Evolutionary conservation across 2,329 filamentous ascomycete species (phyloP).

Genomic region (Aspergillus sp.): DNA sequence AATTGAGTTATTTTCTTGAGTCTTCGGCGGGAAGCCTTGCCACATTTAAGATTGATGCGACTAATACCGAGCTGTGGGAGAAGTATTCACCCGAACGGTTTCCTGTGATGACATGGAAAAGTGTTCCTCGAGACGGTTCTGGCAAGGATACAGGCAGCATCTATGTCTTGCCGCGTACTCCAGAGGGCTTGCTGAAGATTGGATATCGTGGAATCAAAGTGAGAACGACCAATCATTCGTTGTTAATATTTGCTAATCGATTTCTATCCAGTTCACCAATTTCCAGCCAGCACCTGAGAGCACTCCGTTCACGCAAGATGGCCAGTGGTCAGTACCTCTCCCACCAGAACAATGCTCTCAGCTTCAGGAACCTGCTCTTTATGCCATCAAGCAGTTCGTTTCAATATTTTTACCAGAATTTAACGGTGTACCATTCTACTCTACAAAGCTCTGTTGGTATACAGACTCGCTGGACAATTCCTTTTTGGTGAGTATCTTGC

Average conservation of each 20-base stretch:
- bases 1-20: too few relatives aligned
- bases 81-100: constrained; percentile 29
- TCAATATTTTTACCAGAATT: not conserved
- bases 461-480: not conserved
- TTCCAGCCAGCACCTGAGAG: constrained; percentile 22
- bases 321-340: constrained; percentile 27
- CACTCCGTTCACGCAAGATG: constrained; percentile 22
- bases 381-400: not conserved
- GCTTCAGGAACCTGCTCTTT: constrained; percentile 12
- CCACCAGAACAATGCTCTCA: constrained; percentile 12
- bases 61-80: constrained; percentile 19
- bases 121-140: constrained; percentile 15
- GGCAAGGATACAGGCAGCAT: constrained; percentile 26
- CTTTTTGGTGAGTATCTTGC: too few relatives aligned
- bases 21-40: constrained; percentile 4
- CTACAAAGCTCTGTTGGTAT: not conserved
- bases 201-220: not conserved
- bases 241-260: not conserved
- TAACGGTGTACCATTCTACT: not conserved
- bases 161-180: constrained; percentile 19
- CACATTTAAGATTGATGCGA: constrained; percentile 21
- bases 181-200: not conserved
- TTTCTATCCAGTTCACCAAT: constrained; percentile 23
- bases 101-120: constrained; percentile 29
- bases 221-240: not conserved